A percentile compares a stretch with the other conserved stretches of the same genome.
Evolutionary conservation across 2,329 filamentous ascomycete species (phyloP).

Genomic region (Penicillium sp.): DNA sequence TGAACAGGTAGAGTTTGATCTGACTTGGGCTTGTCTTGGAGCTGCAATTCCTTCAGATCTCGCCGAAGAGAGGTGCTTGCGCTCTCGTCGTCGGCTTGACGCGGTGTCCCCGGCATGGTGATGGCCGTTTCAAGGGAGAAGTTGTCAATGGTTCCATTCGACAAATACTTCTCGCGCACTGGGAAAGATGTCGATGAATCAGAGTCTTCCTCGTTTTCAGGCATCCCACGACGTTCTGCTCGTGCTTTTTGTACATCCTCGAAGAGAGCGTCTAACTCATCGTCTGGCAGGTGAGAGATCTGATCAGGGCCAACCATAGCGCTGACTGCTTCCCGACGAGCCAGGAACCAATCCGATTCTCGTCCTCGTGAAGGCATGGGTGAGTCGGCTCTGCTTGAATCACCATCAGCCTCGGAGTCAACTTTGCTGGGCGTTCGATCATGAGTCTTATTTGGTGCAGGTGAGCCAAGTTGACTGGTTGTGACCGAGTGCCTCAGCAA

Average conservation of each 20-base stretch:
- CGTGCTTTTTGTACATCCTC: slow-evolving; percentile 88
- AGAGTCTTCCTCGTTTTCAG: slow-evolving; percentile 65
- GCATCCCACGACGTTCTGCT: slow-evolving; percentile 69
- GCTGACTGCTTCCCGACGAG: slow-evolving; percentile 83
- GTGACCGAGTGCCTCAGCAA: slow-evolving; percentile 76
- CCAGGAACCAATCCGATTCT: slow-evolving; percentile 93
- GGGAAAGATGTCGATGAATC: slow-evolving; percentile 87
- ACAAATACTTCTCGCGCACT: slow-evolving; percentile 89
- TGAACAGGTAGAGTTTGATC: slow-evolving; percentile 65
- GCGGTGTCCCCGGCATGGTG: slow-evolving; percentile 87
- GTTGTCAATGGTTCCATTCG: slow-evolving; percentile 88
- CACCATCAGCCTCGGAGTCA: slow-evolving; percentile 66
- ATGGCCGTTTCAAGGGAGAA: slow-evolving; percentile 91
- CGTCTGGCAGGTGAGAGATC: slow-evolving; percentile 81
- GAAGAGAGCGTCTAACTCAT: slow-evolving; percentile 87
- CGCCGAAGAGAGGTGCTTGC: slow-evolving; percentile 60
- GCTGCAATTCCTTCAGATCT: slow-evolving; percentile 75
- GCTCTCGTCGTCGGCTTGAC: slow-evolving; percentile 62
- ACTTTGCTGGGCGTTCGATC: slow-evolving; percentile 74
- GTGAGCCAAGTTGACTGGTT: slow-evolving; percentile 57
- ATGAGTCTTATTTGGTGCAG: slow-evolving; percentile 61
- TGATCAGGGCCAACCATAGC: slow-evolving; percentile 86
- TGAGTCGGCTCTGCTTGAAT: slow-evolving; percentile 71
- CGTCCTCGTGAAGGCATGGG: slow-evolving; percentile 64
- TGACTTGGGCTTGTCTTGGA: slow-evolving; percentile 66